Conservation (phyloP, 148 eudicot genomes). For the Bassia scoparia region DNA sequence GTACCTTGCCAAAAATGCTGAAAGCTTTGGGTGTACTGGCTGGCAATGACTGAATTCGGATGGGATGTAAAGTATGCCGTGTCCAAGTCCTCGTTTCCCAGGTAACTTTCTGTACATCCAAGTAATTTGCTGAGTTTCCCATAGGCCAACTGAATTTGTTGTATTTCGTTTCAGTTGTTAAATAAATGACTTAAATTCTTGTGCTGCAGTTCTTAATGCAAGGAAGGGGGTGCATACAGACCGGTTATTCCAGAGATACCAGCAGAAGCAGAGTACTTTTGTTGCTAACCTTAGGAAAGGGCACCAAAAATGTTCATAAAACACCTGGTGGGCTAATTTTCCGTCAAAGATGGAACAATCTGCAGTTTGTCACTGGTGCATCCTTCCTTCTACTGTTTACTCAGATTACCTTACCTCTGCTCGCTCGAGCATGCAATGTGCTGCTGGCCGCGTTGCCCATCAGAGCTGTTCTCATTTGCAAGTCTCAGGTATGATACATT, state of each 20-base stretch:
- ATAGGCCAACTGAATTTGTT: neutral
- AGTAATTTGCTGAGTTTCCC: neutral
- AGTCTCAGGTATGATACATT: conserved; percentile 60
- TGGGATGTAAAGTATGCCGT: conserved; percentile 99
- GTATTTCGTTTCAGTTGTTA: neutral
- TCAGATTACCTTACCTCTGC: conserved; percentile 89
- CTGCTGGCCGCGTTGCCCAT: conserved; percentile 50
- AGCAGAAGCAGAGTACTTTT: conserved; percentile 83
- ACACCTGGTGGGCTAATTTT: conserved; percentile 91
- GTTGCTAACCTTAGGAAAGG: conserved; percentile 89
- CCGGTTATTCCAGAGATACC: conserved; percentile 63
- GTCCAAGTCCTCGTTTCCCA: conserved; percentile 94
- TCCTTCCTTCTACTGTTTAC: conserved; percentile 82
- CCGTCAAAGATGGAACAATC: conserved; percentile 94
- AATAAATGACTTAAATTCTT: neutral
- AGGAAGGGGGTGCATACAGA: conserved; percentile 57
- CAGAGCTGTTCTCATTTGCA: conserved; percentile 71
- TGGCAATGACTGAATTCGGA: conserved; percentile 95
- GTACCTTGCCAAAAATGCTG: conserved; percentile 77
- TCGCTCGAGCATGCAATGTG: conserved; percentile 46
- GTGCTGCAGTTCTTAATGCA: conserved; percentile 74
- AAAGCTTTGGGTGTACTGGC: conserved; percentile 85
- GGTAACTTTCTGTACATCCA: conserved; percentile 32
- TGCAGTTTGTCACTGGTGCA: conserved; percentile 96
- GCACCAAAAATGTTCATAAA: conserved; percentile 64